Base-by-base conservation (phyloP, 106 monocot genomes). In the Dendrobium huoshanense region DNA sequence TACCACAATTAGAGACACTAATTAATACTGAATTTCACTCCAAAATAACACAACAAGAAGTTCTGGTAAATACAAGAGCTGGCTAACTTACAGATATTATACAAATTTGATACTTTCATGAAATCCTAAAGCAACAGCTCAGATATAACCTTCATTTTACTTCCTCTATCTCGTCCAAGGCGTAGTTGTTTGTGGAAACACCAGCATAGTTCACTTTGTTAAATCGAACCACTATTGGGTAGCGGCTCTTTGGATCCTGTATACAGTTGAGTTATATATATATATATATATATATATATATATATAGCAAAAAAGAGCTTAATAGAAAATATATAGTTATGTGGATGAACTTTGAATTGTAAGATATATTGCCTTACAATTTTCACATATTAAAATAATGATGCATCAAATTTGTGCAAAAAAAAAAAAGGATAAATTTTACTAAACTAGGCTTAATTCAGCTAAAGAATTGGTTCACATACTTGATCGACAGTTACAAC, bases 161-260 rank as follows among this genome's bases (percentile, higher is more conserved):
- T 80, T 88, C 88, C 72, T 77, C 27, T 25, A 88, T 85, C 72
- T 88, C 88, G 43, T 88, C 85, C 10, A 85, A 77, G 17, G 88
- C 82, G 25, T 88, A 88, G 82, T 88, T 85, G 88, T 88, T 88
- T 29, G 85, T 88, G 10, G 88, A 88, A 20, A 85, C 80, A 17
- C 77, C 79, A 11, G 88, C 88, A 33, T 88, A 88, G 79, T 88
- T 88, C 31, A 85, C 85, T 73, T 85, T 88, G 79, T 9, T 82
- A 84, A 88, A 88, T 44, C 88, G 55, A 2, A 88, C 88, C 54
- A 82, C 82, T 6, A 88, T 85, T 24, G 88, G 88, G 80, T 88
- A 88, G 22, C 85, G 85, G 43, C 81, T 80, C 2, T 64, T 72
- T n/a, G 88, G 88, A 40, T 85, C 77, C 85, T 87, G 54, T 8